These are phyloP conservation scores for Brassica napus DNA, from an alignment of 345 rosid genomes.

Conservation along the genomic window DNA sequence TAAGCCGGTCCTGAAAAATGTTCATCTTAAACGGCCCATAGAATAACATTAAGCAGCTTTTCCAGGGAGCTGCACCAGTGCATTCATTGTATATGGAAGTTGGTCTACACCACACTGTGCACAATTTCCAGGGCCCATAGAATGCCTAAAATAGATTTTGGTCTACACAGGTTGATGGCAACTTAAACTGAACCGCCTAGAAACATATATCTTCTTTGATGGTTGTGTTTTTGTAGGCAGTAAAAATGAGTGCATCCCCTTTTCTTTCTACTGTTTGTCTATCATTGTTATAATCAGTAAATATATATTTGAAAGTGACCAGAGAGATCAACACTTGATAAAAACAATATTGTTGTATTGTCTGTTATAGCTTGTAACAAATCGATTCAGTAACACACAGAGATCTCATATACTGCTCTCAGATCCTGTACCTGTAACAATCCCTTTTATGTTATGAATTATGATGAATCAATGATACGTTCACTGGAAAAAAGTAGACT, in stretches of 20 bases:
- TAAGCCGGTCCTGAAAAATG: too few species aligned
- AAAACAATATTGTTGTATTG: constrained; percentile 21
- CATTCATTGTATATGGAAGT: neutral
- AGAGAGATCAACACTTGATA: constrained; percentile 21
- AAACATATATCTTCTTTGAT: constrained; percentile 15
- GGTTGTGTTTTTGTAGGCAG: constrained; percentile 31
- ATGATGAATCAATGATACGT: constrained; percentile 25
- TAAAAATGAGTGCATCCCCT: constrained; percentile 26
- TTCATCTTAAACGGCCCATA: too few species aligned
- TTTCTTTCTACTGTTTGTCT: neutral
- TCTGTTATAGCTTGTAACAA: constrained; percentile 22
- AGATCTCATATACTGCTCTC: constrained; percentile 15
- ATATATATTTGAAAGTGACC: constrained; percentile 22
- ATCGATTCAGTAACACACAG: constrained; percentile 26
- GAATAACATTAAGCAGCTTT: too few species aligned
- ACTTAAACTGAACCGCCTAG: constrained; percentile 54
- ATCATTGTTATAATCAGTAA: constrained; percentile 21
- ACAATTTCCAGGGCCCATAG: neutral
- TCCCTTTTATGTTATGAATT: neutral
- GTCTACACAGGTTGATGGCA: constrained; percentile 64
- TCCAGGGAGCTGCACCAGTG: too few species aligned
- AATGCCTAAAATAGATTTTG: constrained; percentile 5
- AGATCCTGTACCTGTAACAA: constrained; percentile 13
- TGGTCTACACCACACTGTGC: neutral
- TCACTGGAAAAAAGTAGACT: neutral